A percentile compares a stretch with the other conserved stretches of the same genome.
Conservation (phyloP, 2,329 filamentous ascomycete genomes). For the Celoporthe dispersa region DNA sequence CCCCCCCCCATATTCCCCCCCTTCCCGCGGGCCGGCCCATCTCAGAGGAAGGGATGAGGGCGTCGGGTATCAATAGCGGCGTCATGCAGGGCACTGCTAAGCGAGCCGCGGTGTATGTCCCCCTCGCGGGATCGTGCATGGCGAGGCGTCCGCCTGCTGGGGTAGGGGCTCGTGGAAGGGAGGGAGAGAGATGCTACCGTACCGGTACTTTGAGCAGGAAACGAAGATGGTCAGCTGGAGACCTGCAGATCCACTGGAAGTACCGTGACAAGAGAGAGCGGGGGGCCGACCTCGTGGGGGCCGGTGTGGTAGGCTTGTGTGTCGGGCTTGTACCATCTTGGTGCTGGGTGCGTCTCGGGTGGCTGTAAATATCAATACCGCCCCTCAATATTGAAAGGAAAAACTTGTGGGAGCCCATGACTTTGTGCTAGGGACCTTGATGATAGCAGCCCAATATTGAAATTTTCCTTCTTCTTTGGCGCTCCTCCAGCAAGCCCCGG, state of each 20-base stretch:
- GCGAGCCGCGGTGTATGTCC: constrained; percentile 23
- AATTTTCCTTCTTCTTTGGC: not conserved
- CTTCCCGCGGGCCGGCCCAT: constrained; percentile 24
- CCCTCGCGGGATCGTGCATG: constrained; percentile 27
- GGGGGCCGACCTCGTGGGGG: constrained; percentile 22
- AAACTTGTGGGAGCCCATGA: not conserved
- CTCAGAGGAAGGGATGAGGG: constrained; percentile 13
- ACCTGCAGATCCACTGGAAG: constrained; percentile 27
- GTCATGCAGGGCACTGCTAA: constrained; percentile 24
- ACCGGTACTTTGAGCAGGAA: constrained; percentile 28
- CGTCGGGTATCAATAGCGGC: constrained; percentile 3
- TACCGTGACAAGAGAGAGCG: constrained; percentile 25
- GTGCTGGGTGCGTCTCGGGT: constrained; percentile 8
- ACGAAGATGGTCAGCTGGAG: constrained; percentile 11
- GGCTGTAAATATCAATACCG: constrained; percentile 11
- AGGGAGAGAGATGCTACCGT: constrained; percentile 26
- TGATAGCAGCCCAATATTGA: not conserved
- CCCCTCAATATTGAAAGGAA: not conserved
- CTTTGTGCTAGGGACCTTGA: not conserved
- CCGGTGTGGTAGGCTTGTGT: constrained; percentile 10
- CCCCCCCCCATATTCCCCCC: no score
- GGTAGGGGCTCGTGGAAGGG: constrained; percentile 16
- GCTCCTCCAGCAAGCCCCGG: not conserved
- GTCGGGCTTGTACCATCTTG: constrained; percentile 4
- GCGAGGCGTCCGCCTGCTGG: constrained; percentile 14